Conservation (phyloP, 1,139 yeast genomes). For the Citeromyces hawaiiensis region DNA sequence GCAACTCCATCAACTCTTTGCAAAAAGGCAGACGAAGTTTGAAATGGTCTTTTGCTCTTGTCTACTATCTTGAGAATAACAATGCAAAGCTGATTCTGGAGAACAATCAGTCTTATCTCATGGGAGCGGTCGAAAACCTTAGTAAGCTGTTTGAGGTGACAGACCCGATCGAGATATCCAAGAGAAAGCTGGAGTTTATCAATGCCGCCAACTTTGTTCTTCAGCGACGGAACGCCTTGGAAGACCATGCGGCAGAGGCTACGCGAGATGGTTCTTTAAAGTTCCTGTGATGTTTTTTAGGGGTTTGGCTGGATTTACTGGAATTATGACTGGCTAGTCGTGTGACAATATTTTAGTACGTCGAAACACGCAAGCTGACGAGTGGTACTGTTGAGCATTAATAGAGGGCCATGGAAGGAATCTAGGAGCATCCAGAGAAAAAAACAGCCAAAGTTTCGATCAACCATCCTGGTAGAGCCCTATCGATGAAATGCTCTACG, state of each 20-base stretch:
- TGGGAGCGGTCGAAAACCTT: constrained; percentile 65
- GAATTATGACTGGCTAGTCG: too few species aligned
- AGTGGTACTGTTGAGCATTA: too few species aligned
- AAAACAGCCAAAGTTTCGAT: too few species aligned
- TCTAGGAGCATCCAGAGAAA: too few species aligned
- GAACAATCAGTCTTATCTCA: constrained; percentile 58
- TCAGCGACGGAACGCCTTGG: constrained; percentile 33
- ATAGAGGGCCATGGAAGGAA: too few species aligned
- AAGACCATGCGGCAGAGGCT: constrained; percentile 16
- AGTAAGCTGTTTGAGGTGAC: constrained; percentile 61
- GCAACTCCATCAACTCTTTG: constrained; percentile 55
- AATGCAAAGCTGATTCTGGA: constrained; percentile 52
- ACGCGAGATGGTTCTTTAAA: background rate
- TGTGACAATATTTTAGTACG: too few species aligned
- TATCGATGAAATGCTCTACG: too few species aligned
- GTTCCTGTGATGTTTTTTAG: background rate
- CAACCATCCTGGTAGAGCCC: too few species aligned
- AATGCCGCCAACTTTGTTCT: constrained; percentile 31
- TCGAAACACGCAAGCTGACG: too few species aligned
- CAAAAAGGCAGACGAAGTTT: constrained; percentile 63
- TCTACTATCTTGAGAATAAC: constrained; percentile 45
- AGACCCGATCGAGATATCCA: constrained; percentile 33
- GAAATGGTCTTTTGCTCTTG: constrained; percentile 87
- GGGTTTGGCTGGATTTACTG: too few species aligned
- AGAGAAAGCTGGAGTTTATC: constrained; percentile 34